Conservation (phyloP, 2,329 filamentous ascomycete genomes). For the Phaeosphaeriaceae sp. region DNA sequence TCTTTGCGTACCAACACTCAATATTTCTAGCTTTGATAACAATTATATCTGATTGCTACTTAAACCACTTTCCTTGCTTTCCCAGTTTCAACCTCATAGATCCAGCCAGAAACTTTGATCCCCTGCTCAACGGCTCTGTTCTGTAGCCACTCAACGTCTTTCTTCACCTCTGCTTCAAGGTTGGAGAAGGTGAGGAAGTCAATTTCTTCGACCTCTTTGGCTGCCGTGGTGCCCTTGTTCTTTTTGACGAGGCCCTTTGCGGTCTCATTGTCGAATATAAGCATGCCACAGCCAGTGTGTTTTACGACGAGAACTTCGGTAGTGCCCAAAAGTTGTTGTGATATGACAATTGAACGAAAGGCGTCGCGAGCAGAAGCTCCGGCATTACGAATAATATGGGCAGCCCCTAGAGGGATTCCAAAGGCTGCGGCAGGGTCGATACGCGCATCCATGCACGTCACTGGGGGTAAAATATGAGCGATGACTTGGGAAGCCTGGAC, state of each 20-base stretch:
- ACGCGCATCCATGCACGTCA: conserved; percentile 85
- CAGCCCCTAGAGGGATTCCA: conserved; percentile 74
- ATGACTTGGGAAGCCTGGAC: conserved; percentile 5
- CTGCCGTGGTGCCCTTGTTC: conserved; percentile 63
- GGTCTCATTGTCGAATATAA: conserved; percentile 68
- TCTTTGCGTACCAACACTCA: background rate
- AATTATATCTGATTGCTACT: background rate
- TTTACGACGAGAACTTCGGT: conserved; percentile 76
- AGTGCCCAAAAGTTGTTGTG: conserved; percentile 78
- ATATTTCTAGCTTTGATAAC: background rate
- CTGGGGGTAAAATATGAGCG: conserved; percentile 35
- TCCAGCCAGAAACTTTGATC: conserved; percentile 72
- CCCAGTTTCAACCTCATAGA: conserved; percentile 80
- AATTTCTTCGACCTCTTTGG: conserved; percentile 53
- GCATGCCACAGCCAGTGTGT: conserved; percentile 76
- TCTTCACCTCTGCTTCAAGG: conserved; percentile 64
- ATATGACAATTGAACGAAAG: conserved; percentile 77
- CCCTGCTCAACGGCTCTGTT: conserved; percentile 64
- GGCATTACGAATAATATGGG: conserved; percentile 76
- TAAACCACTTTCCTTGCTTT: conserved; percentile 59
- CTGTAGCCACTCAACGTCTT: conserved; percentile 70
- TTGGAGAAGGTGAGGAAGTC: conserved; percentile 70
- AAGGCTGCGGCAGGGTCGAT: conserved; percentile 71
- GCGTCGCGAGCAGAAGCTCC: conserved; percentile 69
- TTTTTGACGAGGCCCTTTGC: conserved; percentile 62